Base-by-base conservation (phyloP, 768 basidiomycete genomes). In the Lactarius tabidus region DNA sequence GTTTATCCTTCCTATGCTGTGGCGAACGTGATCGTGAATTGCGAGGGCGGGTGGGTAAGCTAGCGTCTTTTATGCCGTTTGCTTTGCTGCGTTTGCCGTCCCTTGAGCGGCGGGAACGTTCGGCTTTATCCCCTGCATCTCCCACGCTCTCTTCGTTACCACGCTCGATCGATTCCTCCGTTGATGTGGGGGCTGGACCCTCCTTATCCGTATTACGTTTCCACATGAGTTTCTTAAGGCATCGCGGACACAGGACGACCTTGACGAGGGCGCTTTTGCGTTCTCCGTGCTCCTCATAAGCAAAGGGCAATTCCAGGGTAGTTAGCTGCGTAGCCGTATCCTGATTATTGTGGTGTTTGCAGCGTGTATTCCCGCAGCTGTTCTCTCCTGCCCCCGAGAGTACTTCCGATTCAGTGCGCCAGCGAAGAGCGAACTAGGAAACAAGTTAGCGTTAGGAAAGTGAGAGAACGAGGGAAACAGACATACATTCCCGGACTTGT, bases 341-440 rank as follows among this genome's bases (percentile, higher is more conserved):
- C 68, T 70, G 58, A 33, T 70, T 65, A 17, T 67, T 69, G 57
- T 80, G 77, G 67, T 95, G 82, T 57, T 80, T 76, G 72, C 96
- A 98, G 28, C 95, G 90, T 26, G 92, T 85, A 68, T 95, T 95
- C 1, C 85, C 95, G 71, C 96, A 98, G 0, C 92, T 91, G 4
- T 84, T 83, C 74, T 97, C 92, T 3, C 95, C 96, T 3, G 86
- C 84, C 28, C 91, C 91, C 0, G 85, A 83, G 2, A 98, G 78
- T 17, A 98, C 95, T 76, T 98, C 96, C 2, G 82, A 78, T 72
- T 97, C 95, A 0, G 95, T 95, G 38, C 96, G 82, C 96, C 96
- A 98, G 17, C 96, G 88, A 6, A 98, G 82, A 0, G 94, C 86
- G 73, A 98, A 89, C 88, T 95, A 66, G 28, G 66, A 53, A 12